phyloP scores from a whole-genome alignment of 768 basidiomycete genomes.

The Mycena rebaudengoi region DNA sequence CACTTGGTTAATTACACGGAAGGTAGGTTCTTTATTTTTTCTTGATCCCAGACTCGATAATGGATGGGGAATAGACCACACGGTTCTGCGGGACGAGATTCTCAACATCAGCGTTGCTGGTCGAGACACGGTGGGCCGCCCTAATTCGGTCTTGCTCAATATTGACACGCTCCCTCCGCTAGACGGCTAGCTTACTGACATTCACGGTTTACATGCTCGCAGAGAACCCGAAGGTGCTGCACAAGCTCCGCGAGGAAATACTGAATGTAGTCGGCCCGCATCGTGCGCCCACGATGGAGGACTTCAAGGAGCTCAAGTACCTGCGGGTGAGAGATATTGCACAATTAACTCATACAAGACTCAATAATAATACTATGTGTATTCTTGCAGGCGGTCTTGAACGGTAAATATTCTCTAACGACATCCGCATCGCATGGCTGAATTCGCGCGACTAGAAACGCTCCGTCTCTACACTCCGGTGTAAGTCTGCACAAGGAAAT shows the following conservation, averaged over 20 bases:
- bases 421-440: neutral
- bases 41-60: neutral
- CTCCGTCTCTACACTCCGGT: constrained; percentile 64
- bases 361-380: no score
- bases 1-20: constrained; percentile 62
- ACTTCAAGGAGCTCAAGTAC: constrained; percentile 65
- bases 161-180: neutral
- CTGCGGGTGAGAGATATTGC: no score
- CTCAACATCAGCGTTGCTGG: constrained; percentile 68
- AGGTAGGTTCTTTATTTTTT: constrained; percentile 40
- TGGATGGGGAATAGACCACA: constrained; percentile 36
- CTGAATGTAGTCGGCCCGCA: constrained; percentile 51
- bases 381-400: no score
- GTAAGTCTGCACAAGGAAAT: constrained; percentile 32
- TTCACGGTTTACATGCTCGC: constrained; percentile 18
- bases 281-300: constrained; percentile 59
- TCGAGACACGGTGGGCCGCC: constrained; percentile 56
- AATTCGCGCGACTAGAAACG: constrained; percentile 45
- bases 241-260: constrained; percentile 62
- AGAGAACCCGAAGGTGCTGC: neutral
- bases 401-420: neutral
- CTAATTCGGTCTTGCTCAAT: neutral
- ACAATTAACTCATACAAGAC: no score
- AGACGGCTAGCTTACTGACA: neutral
- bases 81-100: constrained; percentile 56